phyloP scores from a whole-genome alignment of 441 rosid genomes.

The Manihot esculenta region DNA sequence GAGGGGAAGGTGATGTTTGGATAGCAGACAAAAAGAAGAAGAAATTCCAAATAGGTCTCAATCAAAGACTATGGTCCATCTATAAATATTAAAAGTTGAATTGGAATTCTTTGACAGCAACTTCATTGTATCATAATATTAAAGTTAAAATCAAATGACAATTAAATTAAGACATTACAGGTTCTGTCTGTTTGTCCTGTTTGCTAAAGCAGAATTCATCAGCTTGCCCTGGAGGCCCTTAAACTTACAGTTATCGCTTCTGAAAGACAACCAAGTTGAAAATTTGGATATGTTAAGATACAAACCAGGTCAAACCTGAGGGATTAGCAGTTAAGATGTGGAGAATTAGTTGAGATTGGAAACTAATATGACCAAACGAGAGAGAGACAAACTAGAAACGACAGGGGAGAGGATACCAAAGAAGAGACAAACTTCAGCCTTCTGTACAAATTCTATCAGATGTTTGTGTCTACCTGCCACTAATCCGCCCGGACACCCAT shows the following conservation, averaged over 20 bases:
- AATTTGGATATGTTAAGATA: background rate
- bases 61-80: constrained; percentile 31
- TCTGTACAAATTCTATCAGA: too few relatives aligned
- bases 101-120: constrained; percentile 34
- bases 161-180: constrained; percentile 11
- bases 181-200: constrained; percentile 37
- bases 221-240: background rate
- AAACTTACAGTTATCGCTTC: background rate
- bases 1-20: constrained; percentile 11
- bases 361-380: constrained; percentile 15
- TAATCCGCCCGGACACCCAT: constrained; percentile 22
- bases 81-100: constrained; percentile 13
- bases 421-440: constrained; percentile 38
- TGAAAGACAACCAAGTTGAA: background rate
- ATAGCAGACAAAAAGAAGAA: constrained; percentile 38
- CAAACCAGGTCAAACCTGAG: constrained; percentile 14
- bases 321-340: background rate
- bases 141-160: constrained; percentile 7
- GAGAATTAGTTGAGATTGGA: constrained; percentile 21
- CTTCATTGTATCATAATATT: constrained; percentile 14
- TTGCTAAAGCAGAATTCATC: constrained; percentile 10
- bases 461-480: background rate
- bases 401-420: constrained; percentile 30
- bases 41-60: constrained; percentile 31
- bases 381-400: constrained; percentile 27